These are phyloP conservation scores for Eucalyptus coolabah DNA, from an alignment of 345 rosid species.

Conservation along the genomic window DNA sequence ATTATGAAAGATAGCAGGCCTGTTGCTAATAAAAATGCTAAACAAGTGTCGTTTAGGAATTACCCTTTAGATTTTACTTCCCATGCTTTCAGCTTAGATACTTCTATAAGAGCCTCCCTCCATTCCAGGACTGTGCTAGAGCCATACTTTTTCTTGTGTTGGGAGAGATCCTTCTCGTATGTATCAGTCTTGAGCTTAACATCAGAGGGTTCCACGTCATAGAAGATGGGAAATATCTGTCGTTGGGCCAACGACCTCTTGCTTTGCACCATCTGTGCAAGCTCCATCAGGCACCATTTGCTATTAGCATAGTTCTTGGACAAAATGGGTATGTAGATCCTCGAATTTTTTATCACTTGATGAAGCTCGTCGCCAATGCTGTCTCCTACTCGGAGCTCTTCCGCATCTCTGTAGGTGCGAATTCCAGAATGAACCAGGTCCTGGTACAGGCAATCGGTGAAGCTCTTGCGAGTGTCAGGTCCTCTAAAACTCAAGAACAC, in stretches of 20 bases:
- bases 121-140: not conserved
- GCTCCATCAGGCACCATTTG: not conserved
- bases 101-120: not conserved
- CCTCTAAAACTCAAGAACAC: conserved; percentile 1
- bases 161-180: not conserved
- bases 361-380: not conserved
- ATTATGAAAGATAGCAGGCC: not conserved
- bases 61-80: not conserved
- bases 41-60: not conserved
- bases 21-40: not conserved
- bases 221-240: not conserved
- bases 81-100: not conserved
- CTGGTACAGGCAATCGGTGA: not conserved
- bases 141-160: not conserved
- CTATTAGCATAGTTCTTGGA: not conserved
- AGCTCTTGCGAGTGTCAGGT: not conserved
- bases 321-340: not conserved
- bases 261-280: not conserved
- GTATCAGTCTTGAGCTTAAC: not conserved
- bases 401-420: not conserved
- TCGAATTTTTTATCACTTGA: not conserved
- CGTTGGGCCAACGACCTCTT: not conserved
- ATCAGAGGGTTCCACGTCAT: not conserved
- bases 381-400: not conserved
- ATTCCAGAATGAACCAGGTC: not conserved